Evolutionary conservation across 306 rosid species (phyloP).

Genomic region (Prunus mongolica): DNA sequence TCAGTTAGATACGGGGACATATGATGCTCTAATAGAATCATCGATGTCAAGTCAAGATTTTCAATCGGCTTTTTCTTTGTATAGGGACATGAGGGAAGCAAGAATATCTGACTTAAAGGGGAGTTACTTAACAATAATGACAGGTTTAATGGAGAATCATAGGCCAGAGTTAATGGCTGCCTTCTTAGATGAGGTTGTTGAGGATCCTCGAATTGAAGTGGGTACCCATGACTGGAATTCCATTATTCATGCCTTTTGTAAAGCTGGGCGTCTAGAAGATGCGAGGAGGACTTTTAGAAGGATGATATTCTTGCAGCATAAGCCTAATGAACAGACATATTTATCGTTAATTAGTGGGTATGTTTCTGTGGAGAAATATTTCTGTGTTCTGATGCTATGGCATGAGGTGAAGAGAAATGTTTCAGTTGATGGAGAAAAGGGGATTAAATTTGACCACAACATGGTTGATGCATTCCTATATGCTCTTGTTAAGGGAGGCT

Average conservation of each 20-base stretch:
- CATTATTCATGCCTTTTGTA: constrained; percentile 90
- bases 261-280: constrained; percentile 86
- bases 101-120: constrained; percentile 72
- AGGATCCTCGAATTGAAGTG: constrained; percentile 82
- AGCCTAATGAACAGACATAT: constrained; percentile 88
- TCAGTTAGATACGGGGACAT: constrained; percentile 55
- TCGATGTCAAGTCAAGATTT: constrained; percentile 90
- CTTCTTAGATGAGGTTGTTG: constrained; percentile 87
- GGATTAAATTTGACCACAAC: constrained; percentile 60
- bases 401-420: constrained; percentile 76
- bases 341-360: constrained; percentile 78
- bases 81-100: constrained; percentile 86
- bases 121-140: constrained; percentile 89
- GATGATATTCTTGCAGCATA: constrained; percentile 78
- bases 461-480: constrained; percentile 85
- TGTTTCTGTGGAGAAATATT: constrained; percentile 73
- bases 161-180: constrained; percentile 98
- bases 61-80: constrained; percentile 79
- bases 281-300: constrained; percentile 93
- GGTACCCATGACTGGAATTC: constrained; percentile 98
- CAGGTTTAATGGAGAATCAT: constrained; percentile 89
- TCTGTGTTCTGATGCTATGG: constrained; percentile 84
- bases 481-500: constrained; percentile 96
- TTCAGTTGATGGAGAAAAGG: constrained; percentile 51
- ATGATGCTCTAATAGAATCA: constrained; percentile 74